phyloP scores from a whole-genome alignment of 805 yeast species.

The Ogataea haglerorum region DNA sequence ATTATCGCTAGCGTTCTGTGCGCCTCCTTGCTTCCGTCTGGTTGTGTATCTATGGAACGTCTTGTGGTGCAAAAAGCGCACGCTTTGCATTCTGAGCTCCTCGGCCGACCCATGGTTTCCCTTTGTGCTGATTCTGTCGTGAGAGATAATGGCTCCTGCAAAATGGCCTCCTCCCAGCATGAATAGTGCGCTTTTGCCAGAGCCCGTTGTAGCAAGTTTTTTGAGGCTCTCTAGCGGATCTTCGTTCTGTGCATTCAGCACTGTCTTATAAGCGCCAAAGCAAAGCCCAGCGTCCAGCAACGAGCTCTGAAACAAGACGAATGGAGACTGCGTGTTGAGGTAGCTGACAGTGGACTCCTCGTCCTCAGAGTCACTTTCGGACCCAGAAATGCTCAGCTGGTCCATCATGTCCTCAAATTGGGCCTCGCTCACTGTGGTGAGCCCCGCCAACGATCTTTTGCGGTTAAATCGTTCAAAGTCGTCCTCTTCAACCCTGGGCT shows the following conservation, averaged over 20 bases:
- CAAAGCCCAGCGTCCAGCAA: constrained; percentile 44
- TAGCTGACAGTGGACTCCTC: constrained; percentile 42
- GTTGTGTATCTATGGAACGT: constrained; percentile 95
- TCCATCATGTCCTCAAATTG: constrained; percentile 57
- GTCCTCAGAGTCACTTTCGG: constrained; percentile 41
- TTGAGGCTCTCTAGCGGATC: constrained; percentile 51
- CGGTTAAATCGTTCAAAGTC: constrained; percentile 41
- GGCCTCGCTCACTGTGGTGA: constrained; percentile 46
- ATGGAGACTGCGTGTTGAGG: constrained; percentile 70
- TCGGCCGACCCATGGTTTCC: constrained; percentile 53
- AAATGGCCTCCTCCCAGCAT: constrained; percentile 99
- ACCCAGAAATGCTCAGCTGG: constrained; percentile 57
- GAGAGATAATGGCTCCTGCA: constrained; percentile 90
- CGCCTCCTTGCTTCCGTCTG: constrained; percentile 95
- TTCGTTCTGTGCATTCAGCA: constrained; percentile 45
- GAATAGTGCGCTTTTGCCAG: constrained; percentile 65
- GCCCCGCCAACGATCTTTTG: constrained; percentile 47
- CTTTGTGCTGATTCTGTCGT: constrained; percentile 51
- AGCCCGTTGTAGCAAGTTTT: constrained; percentile 13
- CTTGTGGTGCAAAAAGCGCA: constrained; percentile 66
- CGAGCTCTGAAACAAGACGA: constrained; percentile 52
- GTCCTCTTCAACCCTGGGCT: constrained; percentile 4
- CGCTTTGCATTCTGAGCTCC: constrained; percentile 58
- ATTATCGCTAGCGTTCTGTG: constrained; percentile 89
- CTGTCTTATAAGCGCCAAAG: constrained; percentile 65